A percentile compares a stretch with the other conserved stretches of the same genome.
Evolutionary conservation across 805 yeast species (phyloP).

Genomic region (Kodamaea hsintzibuensis): DNA sequence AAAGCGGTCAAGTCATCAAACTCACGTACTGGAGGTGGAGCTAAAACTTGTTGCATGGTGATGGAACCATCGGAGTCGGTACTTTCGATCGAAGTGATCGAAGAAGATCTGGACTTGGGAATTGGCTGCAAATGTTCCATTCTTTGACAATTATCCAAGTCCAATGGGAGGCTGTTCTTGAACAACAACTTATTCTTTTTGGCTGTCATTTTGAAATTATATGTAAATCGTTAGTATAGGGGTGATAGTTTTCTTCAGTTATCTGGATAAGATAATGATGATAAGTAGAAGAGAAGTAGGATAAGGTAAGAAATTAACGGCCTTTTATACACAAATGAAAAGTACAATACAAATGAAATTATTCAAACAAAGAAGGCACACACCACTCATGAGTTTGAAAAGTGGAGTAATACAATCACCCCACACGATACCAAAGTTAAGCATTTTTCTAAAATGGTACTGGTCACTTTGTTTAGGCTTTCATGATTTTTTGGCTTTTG

Average conservation of each 20-base stretch:
- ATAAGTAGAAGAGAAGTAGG: background rate
- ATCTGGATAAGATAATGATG: background rate
- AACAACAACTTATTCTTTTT: constrained; percentile 24
- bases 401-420: background rate
- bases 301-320: background rate
- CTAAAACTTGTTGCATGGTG: constrained; percentile 24
- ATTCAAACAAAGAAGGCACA: background rate
- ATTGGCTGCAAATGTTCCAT: constrained; percentile 39
- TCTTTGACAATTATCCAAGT: constrained; percentile 39
- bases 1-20: constrained; percentile 67
- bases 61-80: constrained; percentile 29
- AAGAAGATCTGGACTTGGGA: constrained; percentile 40
- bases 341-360: background rate
- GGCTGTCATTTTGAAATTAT: constrained; percentile 5
- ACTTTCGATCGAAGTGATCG: constrained; percentile 41
- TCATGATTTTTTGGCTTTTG: background rate
- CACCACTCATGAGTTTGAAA: background rate
- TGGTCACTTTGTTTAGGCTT: background rate
- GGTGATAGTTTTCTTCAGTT: background rate
- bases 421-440: background rate
- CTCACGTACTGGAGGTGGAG: constrained; percentile 44
- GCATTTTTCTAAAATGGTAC: background rate
- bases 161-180: constrained; percentile 26
- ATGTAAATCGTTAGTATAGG: background rate
- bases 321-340: background rate